phyloP scores from a whole-genome alignment of 2,329 filamentous ascomycete species.

The Fusarium subglutinans region DNA sequence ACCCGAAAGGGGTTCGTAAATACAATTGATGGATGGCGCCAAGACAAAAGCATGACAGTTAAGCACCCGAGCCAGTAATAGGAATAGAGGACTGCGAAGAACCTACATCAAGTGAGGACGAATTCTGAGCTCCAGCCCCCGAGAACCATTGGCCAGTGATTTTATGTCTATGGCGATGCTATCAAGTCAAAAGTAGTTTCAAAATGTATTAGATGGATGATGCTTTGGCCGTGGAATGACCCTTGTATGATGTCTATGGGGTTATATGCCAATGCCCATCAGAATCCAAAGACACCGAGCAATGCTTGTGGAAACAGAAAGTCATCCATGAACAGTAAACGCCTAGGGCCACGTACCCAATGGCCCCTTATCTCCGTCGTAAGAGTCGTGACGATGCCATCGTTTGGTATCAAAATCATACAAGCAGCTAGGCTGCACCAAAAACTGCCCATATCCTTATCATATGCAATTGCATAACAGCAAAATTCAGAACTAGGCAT shows the following conservation, averaged over 20 bases:
- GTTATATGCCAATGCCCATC: not conserved
- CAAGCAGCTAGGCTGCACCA: slow-evolving; percentile 34
- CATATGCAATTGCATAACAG: not conserved
- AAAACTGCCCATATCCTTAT: not conserved
- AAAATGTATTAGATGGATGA: not conserved
- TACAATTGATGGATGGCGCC: slow-evolving; percentile 10
- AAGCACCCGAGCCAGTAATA: not conserved
- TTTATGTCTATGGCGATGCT: not conserved
- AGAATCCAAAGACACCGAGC: slow-evolving; percentile 21
- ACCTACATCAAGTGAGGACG: not conserved
- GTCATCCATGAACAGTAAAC: slow-evolving; percentile 33
- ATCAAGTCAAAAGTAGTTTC: not conserved
- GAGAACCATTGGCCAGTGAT: not conserved
- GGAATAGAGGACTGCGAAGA: slow-evolving; percentile 4
- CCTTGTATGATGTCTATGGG: not conserved
- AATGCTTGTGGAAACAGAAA: slow-evolving; percentile 28
- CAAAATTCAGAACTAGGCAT: slow-evolving; percentile 1
- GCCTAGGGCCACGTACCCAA: slow-evolving; percentile 29
- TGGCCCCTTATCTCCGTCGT: slow-evolving; percentile 31
- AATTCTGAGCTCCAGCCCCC: not conserved
- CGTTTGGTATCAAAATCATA: slow-evolving; percentile 45
- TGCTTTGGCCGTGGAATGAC: not conserved
- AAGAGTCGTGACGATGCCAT: slow-evolving; percentile 40
- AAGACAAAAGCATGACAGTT: not conserved
- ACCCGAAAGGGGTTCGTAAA: slow-evolving; percentile 5